Evolutionary conservation across 805 yeast species (phyloP).

Genomic region (Wickerhamia fluorescens): DNA sequence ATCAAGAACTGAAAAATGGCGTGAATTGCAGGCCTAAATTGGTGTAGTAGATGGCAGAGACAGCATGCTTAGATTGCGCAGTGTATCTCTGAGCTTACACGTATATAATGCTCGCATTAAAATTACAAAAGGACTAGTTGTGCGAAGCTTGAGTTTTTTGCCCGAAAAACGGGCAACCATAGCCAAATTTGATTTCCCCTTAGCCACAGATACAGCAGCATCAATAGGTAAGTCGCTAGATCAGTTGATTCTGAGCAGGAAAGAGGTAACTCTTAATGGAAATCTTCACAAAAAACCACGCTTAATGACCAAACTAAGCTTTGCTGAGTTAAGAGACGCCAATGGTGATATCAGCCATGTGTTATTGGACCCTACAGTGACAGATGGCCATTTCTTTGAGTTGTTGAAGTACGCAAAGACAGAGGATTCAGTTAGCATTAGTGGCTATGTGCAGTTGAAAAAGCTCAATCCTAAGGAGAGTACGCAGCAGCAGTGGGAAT

Average conservation of each 20-base stretch:
- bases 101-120: too few relatives aligned
- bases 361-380: constrained; percentile 33
- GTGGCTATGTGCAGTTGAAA: constrained; percentile 44
- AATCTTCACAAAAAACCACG: constrained; percentile 78
- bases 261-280: constrained; percentile 55
- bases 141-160: too few relatives aligned
- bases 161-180: too few relatives aligned
- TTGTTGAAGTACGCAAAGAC: constrained; percentile 44
- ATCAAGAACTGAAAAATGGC: too few relatives aligned
- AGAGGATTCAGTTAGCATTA: constrained; percentile 69
- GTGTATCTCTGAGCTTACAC: too few relatives aligned
- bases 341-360: constrained; percentile 61
- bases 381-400: constrained; percentile 26
- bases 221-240: neutral
- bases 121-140: too few relatives aligned
- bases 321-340: constrained; percentile 70
- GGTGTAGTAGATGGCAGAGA: too few relatives aligned
- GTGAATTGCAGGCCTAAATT: too few relatives aligned
- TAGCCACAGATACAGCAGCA: constrained; percentile 22
- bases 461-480: constrained; percentile 13
- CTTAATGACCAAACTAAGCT: constrained; percentile 59
- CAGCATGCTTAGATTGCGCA: too few relatives aligned
- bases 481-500: constrained; percentile 42
- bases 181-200: constrained; percentile 28
- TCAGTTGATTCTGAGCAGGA: neutral